Percentiles rank a stretch among this genome's conserved stretches.
phyloP scores from a whole-genome alignment of 805 yeast genomes.

The Candida piceae region DNA sequence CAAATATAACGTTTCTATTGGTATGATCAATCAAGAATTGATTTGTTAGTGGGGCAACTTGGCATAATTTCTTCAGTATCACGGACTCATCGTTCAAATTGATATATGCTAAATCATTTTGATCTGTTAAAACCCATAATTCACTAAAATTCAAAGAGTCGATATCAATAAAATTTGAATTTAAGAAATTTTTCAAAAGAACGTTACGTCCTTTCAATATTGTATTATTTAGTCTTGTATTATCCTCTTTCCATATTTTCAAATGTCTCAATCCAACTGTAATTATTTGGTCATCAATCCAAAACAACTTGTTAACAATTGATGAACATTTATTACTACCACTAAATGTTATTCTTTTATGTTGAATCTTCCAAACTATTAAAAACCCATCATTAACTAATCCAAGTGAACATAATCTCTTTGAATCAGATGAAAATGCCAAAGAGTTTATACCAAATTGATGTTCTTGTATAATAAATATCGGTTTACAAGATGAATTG shows the following conservation, averaged over 20 bases:
- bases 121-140: constrained; percentile 31
- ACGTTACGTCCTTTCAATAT: constrained; percentile 55
- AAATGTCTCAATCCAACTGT: constrained; percentile 60
- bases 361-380: constrained; percentile 47
- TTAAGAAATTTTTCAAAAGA: constrained; percentile 44
- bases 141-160: constrained; percentile 33
- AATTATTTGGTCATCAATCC: constrained; percentile 45
- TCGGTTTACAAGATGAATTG: constrained; percentile 42
- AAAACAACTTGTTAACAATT: constrained; percentile 46
- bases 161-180: constrained; percentile 44
- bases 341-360: constrained; percentile 30
- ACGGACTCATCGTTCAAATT: constrained; percentile 22
- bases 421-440: constrained; percentile 55
- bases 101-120: constrained; percentile 30
- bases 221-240: constrained; percentile 5
- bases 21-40: constrained; percentile 20
- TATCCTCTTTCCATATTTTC: constrained; percentile 49
- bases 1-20: constrained; percentile 14
- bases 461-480: constrained; percentile 55
- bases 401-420: constrained; percentile 55
- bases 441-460: constrained; percentile 56
- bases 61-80: constrained; percentile 16
- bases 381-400: constrained; percentile 64
- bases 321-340: constrained; percentile 64
- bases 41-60: constrained; percentile 15